Conservation (phyloP, 129 eudicot species). For the carrot (Daucus carota) region DH1_v3.0 NC_030387.2:24932001-24932500, state of each 20-base stretch:
- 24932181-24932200: slow-evolving; percentile 77
- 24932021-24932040: too few species aligned
- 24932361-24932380: too few species aligned
- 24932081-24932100: too few species aligned
- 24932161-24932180: background rate
- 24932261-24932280: slow-evolving; percentile 94
- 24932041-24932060: background rate
- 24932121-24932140: background rate
- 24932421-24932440: too few species aligned
- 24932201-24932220: slow-evolving; percentile 85
- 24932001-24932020: background rate
- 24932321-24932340: background rate
- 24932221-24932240: slow-evolving; percentile 72
- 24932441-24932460: background rate
- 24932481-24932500: too few species aligned
- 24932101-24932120: background rate
- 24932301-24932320: background rate
- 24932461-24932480: too few species aligned
- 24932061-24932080: background rate
- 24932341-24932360: too few species aligned
- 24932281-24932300: slow-evolving; percentile 81
- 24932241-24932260: slow-evolving; percentile 98
- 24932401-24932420: too few species aligned
- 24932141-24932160: background rate
- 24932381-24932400: too few species aligned